A percentile compares a stretch with the other conserved stretches of the same genome.
These are phyloP conservation scores for Fusarium poae DNA, from an alignment of 2,329 filamentous ascomycete genomes.

Conservation along the genomic window DNA sequence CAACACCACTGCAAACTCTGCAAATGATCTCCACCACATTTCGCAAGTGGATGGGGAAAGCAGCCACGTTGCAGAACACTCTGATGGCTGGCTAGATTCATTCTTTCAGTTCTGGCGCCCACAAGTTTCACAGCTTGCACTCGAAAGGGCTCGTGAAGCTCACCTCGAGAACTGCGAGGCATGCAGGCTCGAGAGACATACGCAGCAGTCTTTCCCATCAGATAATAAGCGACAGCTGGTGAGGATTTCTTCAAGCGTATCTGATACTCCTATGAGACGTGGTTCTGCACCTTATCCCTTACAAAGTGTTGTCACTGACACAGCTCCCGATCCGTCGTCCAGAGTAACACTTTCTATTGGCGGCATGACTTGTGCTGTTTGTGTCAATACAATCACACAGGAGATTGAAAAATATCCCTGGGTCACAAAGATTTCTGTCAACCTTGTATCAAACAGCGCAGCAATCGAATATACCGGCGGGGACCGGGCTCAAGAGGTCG, in stretches of 20 bases:
- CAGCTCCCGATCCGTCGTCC: constrained; percentile 53
- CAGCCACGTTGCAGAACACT: constrained; percentile 40
- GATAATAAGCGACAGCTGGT: constrained; percentile 27
- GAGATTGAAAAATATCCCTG: constrained; percentile 69
- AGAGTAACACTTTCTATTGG: constrained; percentile 70
- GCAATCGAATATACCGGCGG: constrained; percentile 66
- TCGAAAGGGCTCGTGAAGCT: constrained; percentile 47
- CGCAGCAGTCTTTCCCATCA: not conserved
- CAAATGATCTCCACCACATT: constrained; percentile 47
- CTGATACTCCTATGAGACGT: constrained; percentile 19
- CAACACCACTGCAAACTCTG: constrained; percentile 54
- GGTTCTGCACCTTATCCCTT: constrained; percentile 34
- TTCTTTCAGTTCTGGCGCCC: constrained; percentile 53
- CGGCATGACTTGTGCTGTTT: constrained; percentile 81
- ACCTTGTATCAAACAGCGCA: constrained; percentile 76
- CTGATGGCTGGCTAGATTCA: constrained; percentile 45
- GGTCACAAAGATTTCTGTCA: constrained; percentile 71
- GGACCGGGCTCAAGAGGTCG: constrained; percentile 52
- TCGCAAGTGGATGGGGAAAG: constrained; percentile 45
- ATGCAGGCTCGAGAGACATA: constrained; percentile 46
- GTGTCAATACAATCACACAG: constrained; percentile 72
- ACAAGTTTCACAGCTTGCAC: constrained; percentile 41
- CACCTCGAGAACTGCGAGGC: constrained; percentile 57
- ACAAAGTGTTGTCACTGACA: constrained; percentile 41
- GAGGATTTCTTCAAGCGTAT: constrained; percentile 22